phyloP scores from a whole-genome alignment of 163 green algal genomes.

The Scenedesmus sp. region DNA sequence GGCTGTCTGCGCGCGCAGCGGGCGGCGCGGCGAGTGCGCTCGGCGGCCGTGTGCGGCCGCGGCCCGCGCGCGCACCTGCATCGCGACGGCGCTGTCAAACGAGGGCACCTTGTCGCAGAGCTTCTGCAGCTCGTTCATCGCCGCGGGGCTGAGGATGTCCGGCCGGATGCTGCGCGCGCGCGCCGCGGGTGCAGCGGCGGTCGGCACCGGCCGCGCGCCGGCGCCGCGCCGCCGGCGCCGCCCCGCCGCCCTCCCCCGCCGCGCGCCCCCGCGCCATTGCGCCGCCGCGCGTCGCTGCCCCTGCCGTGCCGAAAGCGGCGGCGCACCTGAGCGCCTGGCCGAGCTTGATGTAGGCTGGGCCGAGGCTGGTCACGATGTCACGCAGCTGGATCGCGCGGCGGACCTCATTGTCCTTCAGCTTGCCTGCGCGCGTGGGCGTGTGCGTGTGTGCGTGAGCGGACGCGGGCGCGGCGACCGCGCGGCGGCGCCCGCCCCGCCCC shows the following conservation, averaged over 20 bases:
- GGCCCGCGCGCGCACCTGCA: conserved; percentile 38
- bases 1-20: too few species aligned
- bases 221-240: too few species aligned
- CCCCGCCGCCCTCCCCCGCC: too few species aligned
- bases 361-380: conserved; percentile 93
- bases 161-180: conserved; percentile 68
- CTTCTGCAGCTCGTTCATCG: conserved; percentile 99
- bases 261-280: neutral
- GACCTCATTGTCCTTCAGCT: conserved; percentile 84
- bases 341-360: conserved; percentile 98
- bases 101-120: conserved; percentile 96
- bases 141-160: conserved; percentile 93
- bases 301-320: too few species aligned
- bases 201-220: too few species aligned
- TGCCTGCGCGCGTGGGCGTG: neutral
- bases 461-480: too few species aligned
- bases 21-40: too few species aligned
- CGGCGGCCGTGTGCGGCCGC: too few species aligned
- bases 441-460: too few species aligned
- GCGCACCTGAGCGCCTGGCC: conserved; percentile 82
- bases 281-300: too few species aligned
- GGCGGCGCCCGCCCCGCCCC: too few species aligned
- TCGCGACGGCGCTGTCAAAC: conserved; percentile 59
- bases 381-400: conserved; percentile 89
- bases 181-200: too few species aligned